Base-by-base conservation (phyloP, 2,329 filamentous ascomycete genomes). In the Aureobasidium sp. region DNA sequence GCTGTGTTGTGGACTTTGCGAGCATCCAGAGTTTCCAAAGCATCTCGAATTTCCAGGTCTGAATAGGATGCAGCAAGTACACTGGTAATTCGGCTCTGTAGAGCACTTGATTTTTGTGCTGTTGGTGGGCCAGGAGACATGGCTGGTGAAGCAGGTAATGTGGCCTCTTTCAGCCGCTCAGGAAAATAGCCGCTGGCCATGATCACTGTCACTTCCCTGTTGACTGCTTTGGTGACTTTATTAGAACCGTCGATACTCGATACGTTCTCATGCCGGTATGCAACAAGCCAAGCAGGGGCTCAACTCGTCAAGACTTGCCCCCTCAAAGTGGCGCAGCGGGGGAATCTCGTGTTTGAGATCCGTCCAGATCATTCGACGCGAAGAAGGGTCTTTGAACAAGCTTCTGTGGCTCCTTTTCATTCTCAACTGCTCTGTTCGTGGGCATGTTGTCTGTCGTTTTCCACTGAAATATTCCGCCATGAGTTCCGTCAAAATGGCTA, bases 11-110 rank as follows among this genome's bases (percentile, higher is more conserved):
- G 78, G 15, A 91, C 74, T 0, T 82, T 81, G 39, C 89, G 83
- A 55, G 84, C 78, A 74, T 97, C 93, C 22, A 97, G 78, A 0
- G 94, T 84, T 58, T 84, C 80, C 34, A 99, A 78, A 15, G 91
- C 87, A 78, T 96, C 90, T 66, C 91, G 85, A 68, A 97, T 96
- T 67, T 97, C 93, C 5, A 90, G 82, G 75, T 97, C 94, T 7
- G 91, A 89, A 76, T 96, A 97, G 0, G 93, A 96, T 2, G 91
- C 87, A 4, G 94, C 96, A 53, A 97, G 83, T 44, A 97, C 88
- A 64, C 84, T 87, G 27, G 90, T 89, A 68, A 97, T 84, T 71
- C 94, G 91, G 64, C 87, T 88, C 8, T 90, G 87, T 36, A 97
- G 79, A 8, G 91, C 88, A 73, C 85, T 90, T 15, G 78, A 70